Evolutionary conservation across 495 filamentous ascomycete species (phyloP).

Genomic region (Parathielavia appendiculata): DNA sequence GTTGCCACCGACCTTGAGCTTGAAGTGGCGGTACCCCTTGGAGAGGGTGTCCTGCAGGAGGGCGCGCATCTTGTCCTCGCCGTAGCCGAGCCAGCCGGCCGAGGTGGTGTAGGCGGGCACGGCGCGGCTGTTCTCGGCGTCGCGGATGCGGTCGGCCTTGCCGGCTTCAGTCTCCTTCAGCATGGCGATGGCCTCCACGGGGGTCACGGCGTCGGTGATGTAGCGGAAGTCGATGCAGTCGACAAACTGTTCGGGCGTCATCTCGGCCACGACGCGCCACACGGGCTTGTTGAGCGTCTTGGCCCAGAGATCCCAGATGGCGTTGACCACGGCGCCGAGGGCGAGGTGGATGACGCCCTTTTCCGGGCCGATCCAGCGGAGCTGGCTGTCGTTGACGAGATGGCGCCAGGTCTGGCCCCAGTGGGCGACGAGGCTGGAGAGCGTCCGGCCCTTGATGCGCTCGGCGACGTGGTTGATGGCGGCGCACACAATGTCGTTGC

Average conservation of each 20-base stretch:
- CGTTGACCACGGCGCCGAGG: conserved; percentile 85
- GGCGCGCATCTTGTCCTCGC: conserved; percentile 72
- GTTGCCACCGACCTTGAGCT: conserved; percentile 78
- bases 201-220: conserved; percentile 88
- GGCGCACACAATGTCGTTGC: conserved; percentile 87
- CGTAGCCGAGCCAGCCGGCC: conserved; percentile 93
- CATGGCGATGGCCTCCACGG: conserved; percentile 72
- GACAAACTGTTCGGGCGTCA: conserved; percentile 82
- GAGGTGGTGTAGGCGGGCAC: conserved; percentile 89
- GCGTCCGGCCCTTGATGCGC: conserved; percentile 65
- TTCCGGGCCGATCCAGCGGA: conserved; percentile 93
- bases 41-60: conserved; percentile 66
- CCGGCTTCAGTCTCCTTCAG: conserved; percentile 56
- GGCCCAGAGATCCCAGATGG: conserved; percentile 93
- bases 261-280: conserved; percentile 84
- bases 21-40: conserved; percentile 82
- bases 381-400: conserved; percentile 81
- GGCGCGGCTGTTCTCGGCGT: conserved; percentile 64
- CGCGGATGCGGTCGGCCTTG: conserved; percentile 61
- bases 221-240: conserved; percentile 88
- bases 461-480: conserved; percentile 73
- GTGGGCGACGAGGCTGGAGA: conserved; percentile 69
- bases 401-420: conserved; percentile 90
- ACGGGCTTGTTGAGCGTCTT: conserved; percentile 81
- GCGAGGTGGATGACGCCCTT: conserved; percentile 94